Conservation (phyloP, 768 basidiomycete species). For the Coprinopsis cinerea region DNA sequence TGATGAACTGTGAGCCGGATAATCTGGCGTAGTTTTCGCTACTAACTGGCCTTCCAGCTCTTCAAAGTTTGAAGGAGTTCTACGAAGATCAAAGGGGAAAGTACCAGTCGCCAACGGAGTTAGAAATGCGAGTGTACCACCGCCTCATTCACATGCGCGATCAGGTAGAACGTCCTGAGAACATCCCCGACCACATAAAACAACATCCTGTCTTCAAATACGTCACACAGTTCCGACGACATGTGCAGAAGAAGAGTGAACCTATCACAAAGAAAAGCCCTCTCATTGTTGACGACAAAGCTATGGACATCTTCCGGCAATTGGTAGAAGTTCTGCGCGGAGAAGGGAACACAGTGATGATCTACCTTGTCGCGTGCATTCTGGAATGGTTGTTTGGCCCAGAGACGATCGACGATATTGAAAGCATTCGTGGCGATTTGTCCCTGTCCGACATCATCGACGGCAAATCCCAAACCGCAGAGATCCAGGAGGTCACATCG, state of each 20-base stretch:
- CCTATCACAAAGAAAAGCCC: constrained; percentile 66
- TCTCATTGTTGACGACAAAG: constrained; percentile 56
- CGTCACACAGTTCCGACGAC: constrained; percentile 73
- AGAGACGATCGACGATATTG: constrained; percentile 74
- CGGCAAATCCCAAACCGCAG: constrained; percentile 35
- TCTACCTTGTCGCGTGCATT: constrained; percentile 86
- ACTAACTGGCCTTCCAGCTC: constrained; percentile 41
- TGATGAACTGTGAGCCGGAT: constrained; percentile 75
- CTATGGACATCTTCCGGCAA: constrained; percentile 62
- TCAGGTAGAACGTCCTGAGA: constrained; percentile 69
- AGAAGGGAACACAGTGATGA: constrained; percentile 63
- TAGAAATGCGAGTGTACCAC: constrained; percentile 96
- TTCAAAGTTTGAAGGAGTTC: constrained; percentile 89
- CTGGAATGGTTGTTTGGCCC: constrained; percentile 81
- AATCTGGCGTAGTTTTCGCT: constrained; percentile 4
- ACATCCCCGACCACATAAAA: constrained; percentile 61
- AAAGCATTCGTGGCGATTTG: constrained; percentile 53
- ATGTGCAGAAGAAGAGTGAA: constrained; percentile 74
- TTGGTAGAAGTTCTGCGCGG: constrained; percentile 58
- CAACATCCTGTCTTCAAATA: constrained; percentile 74
- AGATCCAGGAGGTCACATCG: constrained; percentile 18
- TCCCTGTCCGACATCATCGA: constrained; percentile 64
- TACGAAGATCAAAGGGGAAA: constrained; percentile 75
- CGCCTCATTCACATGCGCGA: constrained; percentile 88
- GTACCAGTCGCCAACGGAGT: constrained; percentile 74